Conservation (phyloP, 192 early-diverging fungal genomes). For the Radiomyces spectabilis region DNA sequence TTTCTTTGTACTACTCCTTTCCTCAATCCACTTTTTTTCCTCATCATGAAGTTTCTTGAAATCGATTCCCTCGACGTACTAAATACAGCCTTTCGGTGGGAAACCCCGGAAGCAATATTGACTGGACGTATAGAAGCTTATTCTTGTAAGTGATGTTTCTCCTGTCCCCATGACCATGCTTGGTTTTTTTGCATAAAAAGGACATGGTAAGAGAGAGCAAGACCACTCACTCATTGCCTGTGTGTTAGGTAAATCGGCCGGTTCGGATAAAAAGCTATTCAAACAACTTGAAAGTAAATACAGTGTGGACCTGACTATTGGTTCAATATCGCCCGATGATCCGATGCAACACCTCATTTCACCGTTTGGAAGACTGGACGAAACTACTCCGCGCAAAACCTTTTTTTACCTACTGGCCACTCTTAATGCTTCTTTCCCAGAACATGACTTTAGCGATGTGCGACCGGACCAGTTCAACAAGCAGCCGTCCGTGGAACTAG, state of each 20-base stretch:
- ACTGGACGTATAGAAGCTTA: conserved; percentile 88
- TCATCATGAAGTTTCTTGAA: conserved; percentile 21
- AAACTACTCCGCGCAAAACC: conserved; percentile 77
- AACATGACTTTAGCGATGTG: conserved; percentile 94
- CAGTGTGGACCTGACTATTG: conserved; percentile 53
- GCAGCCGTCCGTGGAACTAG: conserved; percentile 63
- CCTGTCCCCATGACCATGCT: too few species aligned
- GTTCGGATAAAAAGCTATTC: conserved; percentile 87
- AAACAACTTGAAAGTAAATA: conserved; percentile 83
- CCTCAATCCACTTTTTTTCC: background rate
- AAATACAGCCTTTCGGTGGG: conserved; percentile 79
- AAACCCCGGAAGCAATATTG: conserved; percentile 77
- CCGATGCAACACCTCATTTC: conserved; percentile 63
- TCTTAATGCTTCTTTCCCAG: conserved; percentile 91
- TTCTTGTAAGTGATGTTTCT: conserved; percentile 84
- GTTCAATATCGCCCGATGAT: conserved; percentile 59
- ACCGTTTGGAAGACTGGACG: conserved; percentile 86
- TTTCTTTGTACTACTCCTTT: too few species aligned
- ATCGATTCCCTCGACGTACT: conserved; percentile 64
- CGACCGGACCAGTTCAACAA: conserved; percentile 72
- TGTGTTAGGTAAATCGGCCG: conserved; percentile 81
- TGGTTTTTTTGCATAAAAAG: too few species aligned
- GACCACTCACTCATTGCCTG: background rate
- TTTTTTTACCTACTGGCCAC: conserved; percentile 94
- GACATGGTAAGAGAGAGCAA: background rate